Evolutionary conservation across 208 protist species (phyloP).

Genomic region (Novymonas esmeraldas): DNA sequence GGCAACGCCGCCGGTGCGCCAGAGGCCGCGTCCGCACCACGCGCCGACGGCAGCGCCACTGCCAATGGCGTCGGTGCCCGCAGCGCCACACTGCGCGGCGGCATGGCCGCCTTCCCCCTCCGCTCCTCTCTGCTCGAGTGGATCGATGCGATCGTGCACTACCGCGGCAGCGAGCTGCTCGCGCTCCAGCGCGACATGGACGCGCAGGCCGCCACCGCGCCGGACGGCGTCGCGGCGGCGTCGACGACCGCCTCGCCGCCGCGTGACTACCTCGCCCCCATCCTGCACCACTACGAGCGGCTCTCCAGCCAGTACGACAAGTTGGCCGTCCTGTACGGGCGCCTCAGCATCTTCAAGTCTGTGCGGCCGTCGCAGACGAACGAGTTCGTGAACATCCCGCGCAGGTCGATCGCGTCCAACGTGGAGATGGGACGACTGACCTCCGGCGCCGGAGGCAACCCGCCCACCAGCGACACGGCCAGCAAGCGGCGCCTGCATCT

Average conservation of each 20-base stretch:
- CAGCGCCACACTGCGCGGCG: constrained; percentile 38
- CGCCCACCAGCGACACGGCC: not conserved
- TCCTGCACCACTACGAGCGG: constrained; percentile 80
- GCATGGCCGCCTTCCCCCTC: constrained; percentile 40
- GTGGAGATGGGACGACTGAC: constrained; percentile 37
- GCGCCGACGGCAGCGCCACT: not conserved
- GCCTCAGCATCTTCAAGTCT: constrained; percentile 80
- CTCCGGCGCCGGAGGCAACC: not conserved
- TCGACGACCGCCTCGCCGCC: constrained; percentile 42
- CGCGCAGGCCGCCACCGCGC: constrained; percentile 7
- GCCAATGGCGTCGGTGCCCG: not conserved
- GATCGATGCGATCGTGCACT: constrained; percentile 77
- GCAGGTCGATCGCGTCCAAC: constrained; percentile 49
- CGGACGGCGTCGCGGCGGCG: constrained; percentile 2
- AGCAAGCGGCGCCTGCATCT: constrained; percentile 21
- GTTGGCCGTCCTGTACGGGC: constrained; percentile 71
- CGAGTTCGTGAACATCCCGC: constrained; percentile 57
- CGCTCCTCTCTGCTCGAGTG: constrained; percentile 77
- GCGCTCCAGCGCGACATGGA: constrained; percentile 45
- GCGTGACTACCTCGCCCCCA: constrained; percentile 72
- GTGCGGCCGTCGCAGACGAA: constrained; percentile 72
- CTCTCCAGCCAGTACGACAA: constrained; percentile 69
- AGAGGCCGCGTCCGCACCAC: not conserved
- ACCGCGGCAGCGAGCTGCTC: constrained; percentile 81
- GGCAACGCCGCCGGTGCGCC: not conserved